phyloP scores from a whole-genome alignment of 2,329 filamentous ascomycete genomes.

The Calonectria honghensis region DNA sequence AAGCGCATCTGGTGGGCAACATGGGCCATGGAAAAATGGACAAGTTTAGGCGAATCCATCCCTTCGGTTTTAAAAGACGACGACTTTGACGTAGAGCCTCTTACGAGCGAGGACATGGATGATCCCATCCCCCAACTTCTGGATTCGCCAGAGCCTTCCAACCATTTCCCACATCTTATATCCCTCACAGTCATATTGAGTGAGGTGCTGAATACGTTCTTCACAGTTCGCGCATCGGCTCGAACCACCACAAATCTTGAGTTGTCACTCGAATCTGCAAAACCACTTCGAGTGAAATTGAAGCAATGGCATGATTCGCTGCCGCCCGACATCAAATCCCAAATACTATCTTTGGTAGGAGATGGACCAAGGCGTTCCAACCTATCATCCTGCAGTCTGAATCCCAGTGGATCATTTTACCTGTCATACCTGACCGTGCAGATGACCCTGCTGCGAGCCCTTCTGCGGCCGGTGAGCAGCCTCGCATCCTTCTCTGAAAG shows the following conservation, averaged over 20 bases:
- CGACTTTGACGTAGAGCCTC: constrained; percentile 5
- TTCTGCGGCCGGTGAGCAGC: constrained; percentile 3
- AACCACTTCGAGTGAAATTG: not conserved
- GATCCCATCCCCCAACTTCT: not conserved
- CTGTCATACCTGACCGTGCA: constrained; percentile 4
- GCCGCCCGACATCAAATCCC: constrained; percentile 1
- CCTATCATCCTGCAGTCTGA: not conserved
- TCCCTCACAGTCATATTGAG: constrained; percentile 7
- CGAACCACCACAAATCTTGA: constrained; percentile 15
- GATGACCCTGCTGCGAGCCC: constrained; percentile 8
- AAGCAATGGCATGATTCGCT: constrained; percentile 14
- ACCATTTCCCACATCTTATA: not conserved
- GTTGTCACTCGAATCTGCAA: constrained; percentile 7
- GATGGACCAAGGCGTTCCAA: constrained; percentile 4
- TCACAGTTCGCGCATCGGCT: not conserved
- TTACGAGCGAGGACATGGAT: constrained; percentile 3
- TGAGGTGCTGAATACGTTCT: constrained; percentile 9
- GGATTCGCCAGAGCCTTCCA: not conserved
- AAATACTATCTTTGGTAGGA: constrained; percentile 7
- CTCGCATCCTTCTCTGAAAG: constrained; percentile 7
- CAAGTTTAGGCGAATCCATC: constrained; percentile 4
- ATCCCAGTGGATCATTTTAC: constrained; percentile 10
- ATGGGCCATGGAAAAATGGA: constrained; percentile 16
- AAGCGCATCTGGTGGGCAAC: constrained; percentile 17
- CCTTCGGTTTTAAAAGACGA: constrained; percentile 3